Evolutionary conservation across 2,329 filamentous ascomycete genomes (phyloP).

Genomic region (Fusarium protoensiforme): DNA sequence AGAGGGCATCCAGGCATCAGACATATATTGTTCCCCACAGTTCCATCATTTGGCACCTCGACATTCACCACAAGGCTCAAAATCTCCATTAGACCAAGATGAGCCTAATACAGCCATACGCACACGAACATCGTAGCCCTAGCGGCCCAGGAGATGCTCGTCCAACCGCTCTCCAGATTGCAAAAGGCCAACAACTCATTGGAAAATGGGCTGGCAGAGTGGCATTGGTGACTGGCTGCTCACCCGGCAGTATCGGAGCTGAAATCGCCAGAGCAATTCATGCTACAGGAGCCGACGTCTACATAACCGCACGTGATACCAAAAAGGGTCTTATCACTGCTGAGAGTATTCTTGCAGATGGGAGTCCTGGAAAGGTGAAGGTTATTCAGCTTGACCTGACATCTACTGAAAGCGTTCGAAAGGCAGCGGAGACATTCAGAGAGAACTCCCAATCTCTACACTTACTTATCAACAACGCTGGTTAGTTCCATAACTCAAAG

Average conservation of each 20-base stretch:
- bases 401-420: not conserved
- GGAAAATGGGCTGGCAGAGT: not conserved
- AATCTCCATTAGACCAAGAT: not conserved
- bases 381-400: not conserved
- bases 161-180: not conserved
- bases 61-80: not conserved
- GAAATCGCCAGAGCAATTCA: not conserved
- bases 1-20: not conserved
- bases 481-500: not conserved
- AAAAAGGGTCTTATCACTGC: not conserved
- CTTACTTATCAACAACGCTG: not conserved
- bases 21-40: not conserved
- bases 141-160: not conserved
- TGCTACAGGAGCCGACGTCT: not conserved
- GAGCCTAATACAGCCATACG: not conserved
- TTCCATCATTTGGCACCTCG: not conserved
- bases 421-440: not conserved
- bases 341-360: not conserved
- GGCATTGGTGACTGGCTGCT: conserved; percentile 3
- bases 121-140: not conserved
- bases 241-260: not conserved
- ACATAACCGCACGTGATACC: not conserved
- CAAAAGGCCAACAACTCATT: not conserved
- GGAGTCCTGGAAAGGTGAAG: not conserved
- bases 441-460: not conserved